Evolutionary conservation across 176 grass and related monocot genomes (phyloP), one percentile per base, ranked within the genome.

Genomic region (Zea mays): DNA sequence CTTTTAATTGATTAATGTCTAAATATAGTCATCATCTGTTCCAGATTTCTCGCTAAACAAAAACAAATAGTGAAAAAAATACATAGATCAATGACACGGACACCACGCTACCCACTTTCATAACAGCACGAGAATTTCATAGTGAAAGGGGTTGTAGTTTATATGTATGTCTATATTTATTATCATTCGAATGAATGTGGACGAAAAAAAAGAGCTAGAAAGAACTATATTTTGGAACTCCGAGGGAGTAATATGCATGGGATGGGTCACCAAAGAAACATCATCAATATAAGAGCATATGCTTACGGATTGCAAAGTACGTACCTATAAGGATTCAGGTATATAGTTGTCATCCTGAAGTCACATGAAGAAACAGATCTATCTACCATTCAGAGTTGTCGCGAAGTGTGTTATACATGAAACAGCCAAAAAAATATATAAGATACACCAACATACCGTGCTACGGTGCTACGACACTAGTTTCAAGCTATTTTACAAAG

Each of bases 401-500:
- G 3, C 76, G 80, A 70, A n/a, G n/a, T n/a, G 39, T 76, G 59
- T 71, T 48, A 70, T 48, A 70, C 80, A 79, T 59, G 43, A 27
- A 55, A 83, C 10, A 45, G 10, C 68, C 35, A 82, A 78, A 69
- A 74, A 8, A 83, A 83, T 40, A 37, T 48, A 15, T 12, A 49
- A 11, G 7, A 73, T 70, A 80, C 71, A 80, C 33, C 39, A 75
- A 51, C 61, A 17, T 76, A 21, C 27, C 27, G 27, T 27, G 27
- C 27, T 40, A 76, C 34, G 7, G 15, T 58, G 16, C 70, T 84
- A 72, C 42, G 48, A 60, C n/a, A 38, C 57, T 76, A 85, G 56
- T 81, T 50, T 57, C 37, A 64, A 46, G 14, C 82, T 81, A 85
- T 58, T 72, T 88, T 84, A 88, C 77, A 88, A 27, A 14, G 48